Evolutionary conservation across 495 filamentous ascomycete genomes (phyloP), one percentile per base, ranked within the genome.

Genomic region (Hamigera avellanea): DNA sequence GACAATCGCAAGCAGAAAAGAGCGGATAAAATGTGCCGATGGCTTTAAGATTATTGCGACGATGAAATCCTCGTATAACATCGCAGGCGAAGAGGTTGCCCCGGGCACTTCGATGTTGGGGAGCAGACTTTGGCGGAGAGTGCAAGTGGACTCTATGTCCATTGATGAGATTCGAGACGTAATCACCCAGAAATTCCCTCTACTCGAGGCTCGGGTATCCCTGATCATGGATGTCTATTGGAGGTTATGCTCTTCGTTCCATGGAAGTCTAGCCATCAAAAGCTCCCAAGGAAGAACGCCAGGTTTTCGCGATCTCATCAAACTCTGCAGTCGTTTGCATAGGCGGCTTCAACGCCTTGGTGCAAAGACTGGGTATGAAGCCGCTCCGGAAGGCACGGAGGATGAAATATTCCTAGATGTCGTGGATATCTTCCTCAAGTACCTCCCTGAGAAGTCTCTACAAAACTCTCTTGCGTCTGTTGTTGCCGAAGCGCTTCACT

Each of bases 21-120:
- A 96, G 62, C 79, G 68, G 12, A 77, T 95, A 15, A 76, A 78
- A 50, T 89, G 88, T 37, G 71, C 83, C 0, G 70, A 72, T 21
- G 86, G 84, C 0, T 99, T 96, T 50, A 77, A 78, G 32, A 78
- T 99, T 16, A 83, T 99, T 45, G 87, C 88, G 1, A 95, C 87
- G 1, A 80, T 94, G 52, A 78, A 89, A 32, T 87, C 80, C 8
- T 76, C 75, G 1, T 64, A 77, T 34, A 85, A 83, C 35, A 72
- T 76, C 40, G 70, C 71, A 35, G 85, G 86, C 8, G 70, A 78
- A 37, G 81, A 86, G 49, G 53, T 69, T 32, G 50, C 59, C 14
- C 63, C 68, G 12, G 61, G 52, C 35, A 51, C 65, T 15, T 71
- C 70, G 23, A 73, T 83, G 52, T 73, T 96, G 23, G 89, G 91